A percentile compares a stretch with the other conserved stretches of the same genome.
These are phyloP conservation scores for Lentinus brumalis DNA, from an alignment of 768 basidiomycete genomes.

Conservation along the genomic window DNA sequence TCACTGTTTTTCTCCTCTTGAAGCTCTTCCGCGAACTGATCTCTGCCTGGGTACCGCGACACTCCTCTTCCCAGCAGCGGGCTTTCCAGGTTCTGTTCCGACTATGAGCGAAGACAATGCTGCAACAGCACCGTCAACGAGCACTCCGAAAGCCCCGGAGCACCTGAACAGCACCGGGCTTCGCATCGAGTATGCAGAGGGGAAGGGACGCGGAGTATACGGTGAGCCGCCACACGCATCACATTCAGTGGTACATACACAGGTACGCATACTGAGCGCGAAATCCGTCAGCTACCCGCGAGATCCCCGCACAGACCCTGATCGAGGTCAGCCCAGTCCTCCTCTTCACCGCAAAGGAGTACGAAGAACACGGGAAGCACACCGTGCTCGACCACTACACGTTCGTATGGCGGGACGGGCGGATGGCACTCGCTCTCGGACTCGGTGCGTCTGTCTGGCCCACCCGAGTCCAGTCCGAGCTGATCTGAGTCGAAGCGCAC, in stretches of 20 bases:
- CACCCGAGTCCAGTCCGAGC: not conserved
- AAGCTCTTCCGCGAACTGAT: too few relatives aligned
- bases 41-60: too few relatives aligned
- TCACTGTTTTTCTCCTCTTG: too few relatives aligned
- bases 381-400: conserved; percentile 76
- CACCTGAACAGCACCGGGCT: conserved; percentile 52
- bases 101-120: not conserved
- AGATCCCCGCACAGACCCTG: conserved; percentile 61
- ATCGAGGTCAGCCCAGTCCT: conserved; percentile 87
- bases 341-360: conserved; percentile 72
- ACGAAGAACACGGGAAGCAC: conserved; percentile 58
- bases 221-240: conserved; percentile 40
- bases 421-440: conserved; percentile 78
- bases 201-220: conserved; percentile 65
- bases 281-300: conserved; percentile 43
- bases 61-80: too few relatives aligned
- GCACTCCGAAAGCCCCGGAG: conserved; percentile 20
- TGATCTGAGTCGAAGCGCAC: not conserved
- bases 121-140: not conserved
- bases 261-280: not conserved
- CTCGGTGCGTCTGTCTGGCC: conserved; percentile 51
- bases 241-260: not conserved
- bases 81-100: too few relatives aligned
- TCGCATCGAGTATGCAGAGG: conserved; percentile 43
- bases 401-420: conserved; percentile 72